Evolutionary conservation across 1,139 yeast genomes (phyloP).

Genomic region (Geotrichum candidum): DNA sequence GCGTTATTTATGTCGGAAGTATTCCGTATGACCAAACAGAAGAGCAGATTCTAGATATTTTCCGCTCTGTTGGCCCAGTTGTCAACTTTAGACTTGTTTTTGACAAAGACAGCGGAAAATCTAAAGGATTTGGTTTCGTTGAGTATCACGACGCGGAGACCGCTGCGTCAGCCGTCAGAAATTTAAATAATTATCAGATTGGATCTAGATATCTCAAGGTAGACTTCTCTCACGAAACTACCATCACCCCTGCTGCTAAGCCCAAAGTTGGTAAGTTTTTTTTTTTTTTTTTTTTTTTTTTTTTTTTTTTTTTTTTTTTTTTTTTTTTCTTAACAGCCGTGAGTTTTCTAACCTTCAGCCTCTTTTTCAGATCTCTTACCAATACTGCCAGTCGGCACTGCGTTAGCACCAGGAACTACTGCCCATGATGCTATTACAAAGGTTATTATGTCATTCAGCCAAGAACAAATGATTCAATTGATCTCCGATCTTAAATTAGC

Average conservation of each 20-base stretch:
- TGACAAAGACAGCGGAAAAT: slow-evolving; percentile 84
- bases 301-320: not conserved
- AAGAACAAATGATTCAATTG: slow-evolving; percentile 46
- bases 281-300: not conserved
- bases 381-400: slow-evolving; percentile 28
- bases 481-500: slow-evolving; percentile 61
- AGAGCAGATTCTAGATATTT: slow-evolving; percentile 79
- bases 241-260: slow-evolving; percentile 15
- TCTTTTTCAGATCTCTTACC: slow-evolving; percentile 23
- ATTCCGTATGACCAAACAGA: slow-evolving; percentile 79
- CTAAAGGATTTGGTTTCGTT: slow-evolving; percentile 86
- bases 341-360: not conserved
- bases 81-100: slow-evolving; percentile 67
- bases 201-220: slow-evolving; percentile 72
- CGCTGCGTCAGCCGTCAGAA: slow-evolving; percentile 86
- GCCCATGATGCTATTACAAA: slow-evolving; percentile 55
- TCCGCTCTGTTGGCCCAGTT: slow-evolving; percentile 81
- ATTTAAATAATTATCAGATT: slow-evolving; percentile 70
- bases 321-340: not conserved
- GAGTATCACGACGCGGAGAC: slow-evolving; percentile 71
- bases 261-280: not conserved
- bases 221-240: slow-evolving; percentile 47
- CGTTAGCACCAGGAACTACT: slow-evolving; percentile 46
- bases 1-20: slow-evolving; percentile 55
- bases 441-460: slow-evolving; percentile 50